Evolutionary conservation across 257 asterid genomes (phyloP).

Genomic region (Solanum phureja): DNA sequence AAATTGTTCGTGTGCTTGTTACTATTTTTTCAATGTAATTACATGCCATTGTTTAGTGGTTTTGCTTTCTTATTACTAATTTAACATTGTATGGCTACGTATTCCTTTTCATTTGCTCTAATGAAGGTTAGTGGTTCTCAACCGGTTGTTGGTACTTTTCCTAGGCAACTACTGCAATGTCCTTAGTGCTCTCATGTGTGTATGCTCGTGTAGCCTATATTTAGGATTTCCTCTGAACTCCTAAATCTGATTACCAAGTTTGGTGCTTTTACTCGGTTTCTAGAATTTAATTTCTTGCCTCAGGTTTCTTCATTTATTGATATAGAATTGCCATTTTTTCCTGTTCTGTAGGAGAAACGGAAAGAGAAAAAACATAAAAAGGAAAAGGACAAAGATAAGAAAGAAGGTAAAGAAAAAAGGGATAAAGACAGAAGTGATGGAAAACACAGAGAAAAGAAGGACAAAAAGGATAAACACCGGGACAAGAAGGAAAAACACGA

Average conservation of each 20-base stretch:
- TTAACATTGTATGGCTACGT: background rate
- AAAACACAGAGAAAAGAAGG: constrained; percentile 50
- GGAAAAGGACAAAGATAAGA: constrained; percentile 56
- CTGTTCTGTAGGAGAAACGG: constrained; percentile 45
- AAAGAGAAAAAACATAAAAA: constrained; percentile 56
- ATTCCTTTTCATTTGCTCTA: background rate
- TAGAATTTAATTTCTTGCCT: background rate
- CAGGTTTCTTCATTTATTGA: background rate
- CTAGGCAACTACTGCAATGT: background rate
- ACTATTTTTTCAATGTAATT: background rate
- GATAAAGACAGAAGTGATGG: constrained; percentile 52
- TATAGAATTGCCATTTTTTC: background rate
- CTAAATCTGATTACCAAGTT: background rate
- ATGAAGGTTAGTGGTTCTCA: background rate
- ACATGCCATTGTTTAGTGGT: background rate
- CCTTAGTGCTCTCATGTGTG: background rate
- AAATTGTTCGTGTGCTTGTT: background rate
- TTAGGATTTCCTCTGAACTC: background rate
- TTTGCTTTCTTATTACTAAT: background rate
- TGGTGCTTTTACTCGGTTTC: background rate
- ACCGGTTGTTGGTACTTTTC: background rate
- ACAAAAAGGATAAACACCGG: constrained; percentile 48
- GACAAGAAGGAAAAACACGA: constrained; percentile 45
- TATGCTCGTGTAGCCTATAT: background rate
- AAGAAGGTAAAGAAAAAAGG: constrained; percentile 45